These are phyloP conservation scores for Bertia moriformis DNA, from an alignment of 2,329 filamentous ascomycete species.

Conservation along the genomic window DNA sequence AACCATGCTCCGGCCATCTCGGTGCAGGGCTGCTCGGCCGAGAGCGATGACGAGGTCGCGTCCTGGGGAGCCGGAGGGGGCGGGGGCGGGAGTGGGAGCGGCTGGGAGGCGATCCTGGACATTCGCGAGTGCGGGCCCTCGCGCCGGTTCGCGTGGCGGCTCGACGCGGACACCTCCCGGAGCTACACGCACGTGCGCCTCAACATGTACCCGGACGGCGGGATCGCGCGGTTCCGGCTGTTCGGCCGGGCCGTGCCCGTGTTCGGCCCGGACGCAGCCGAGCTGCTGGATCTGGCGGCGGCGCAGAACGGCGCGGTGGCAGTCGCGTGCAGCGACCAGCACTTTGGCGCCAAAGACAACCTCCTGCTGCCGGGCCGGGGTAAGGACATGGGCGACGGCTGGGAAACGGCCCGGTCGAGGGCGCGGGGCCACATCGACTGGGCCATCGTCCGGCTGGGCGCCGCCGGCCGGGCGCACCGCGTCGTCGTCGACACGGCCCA, in stretches of 20 bases:
- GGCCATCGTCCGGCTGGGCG: constrained; percentile 63
- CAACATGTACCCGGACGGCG: constrained; percentile 76
- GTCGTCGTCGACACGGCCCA: constrained; percentile 69
- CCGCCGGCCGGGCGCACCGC: constrained; percentile 46
- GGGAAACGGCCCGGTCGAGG: constrained; percentile 68
- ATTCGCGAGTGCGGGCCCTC: constrained; percentile 61
- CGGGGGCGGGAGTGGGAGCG: no score
- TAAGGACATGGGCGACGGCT: constrained; percentile 76
- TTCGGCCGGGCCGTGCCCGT: constrained; percentile 66
- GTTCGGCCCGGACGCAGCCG: constrained; percentile 50
- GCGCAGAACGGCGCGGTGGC: constrained; percentile 68
- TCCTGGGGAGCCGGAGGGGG: constrained; percentile 42
- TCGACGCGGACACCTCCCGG: constrained; percentile 41
- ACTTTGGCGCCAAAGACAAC: constrained; percentile 72
- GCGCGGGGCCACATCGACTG: constrained; percentile 63
- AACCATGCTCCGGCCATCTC: constrained; percentile 71
- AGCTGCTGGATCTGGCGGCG: constrained; percentile 61
- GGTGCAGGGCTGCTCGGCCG: constrained; percentile 60
- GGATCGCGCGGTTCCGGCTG: constrained; percentile 66
- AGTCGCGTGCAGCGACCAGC: constrained; percentile 65
- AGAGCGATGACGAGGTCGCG: constrained; percentile 47
- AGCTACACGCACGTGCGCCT: constrained; percentile 67
- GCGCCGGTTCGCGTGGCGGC: constrained; percentile 60
- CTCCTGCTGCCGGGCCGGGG: constrained; percentile 65
- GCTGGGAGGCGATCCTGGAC: constrained; percentile 63